Evolutionary conservation across 805 yeast genomes (phyloP), one percentile per base, ranked within the genome.

Genomic region (Lipomyces spencermartinsiae): DNA sequence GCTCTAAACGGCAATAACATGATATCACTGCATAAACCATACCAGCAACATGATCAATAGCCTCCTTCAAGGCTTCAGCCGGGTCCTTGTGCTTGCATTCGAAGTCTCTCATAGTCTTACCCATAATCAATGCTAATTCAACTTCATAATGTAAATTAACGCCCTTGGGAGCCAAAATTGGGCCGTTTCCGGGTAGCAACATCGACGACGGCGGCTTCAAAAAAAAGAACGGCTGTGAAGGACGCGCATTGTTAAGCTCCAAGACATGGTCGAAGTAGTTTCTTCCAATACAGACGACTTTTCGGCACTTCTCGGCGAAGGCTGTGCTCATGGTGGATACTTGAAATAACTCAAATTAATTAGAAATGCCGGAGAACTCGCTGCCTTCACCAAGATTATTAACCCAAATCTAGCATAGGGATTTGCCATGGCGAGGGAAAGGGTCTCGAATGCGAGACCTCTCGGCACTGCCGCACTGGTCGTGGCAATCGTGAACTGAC

Each of bases 201-300:
- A 93, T 83, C 6, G 97, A 84, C 4, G 97, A 89, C 2, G 90
- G 82, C 10, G 99, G 99, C 79, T 95, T 95, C 72, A 93, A 80
- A 78, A 95, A 95, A 83, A 89, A 95, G 74, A 95, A 94, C 2
- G 99, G 99, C 76, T 88, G 91, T 46, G 83, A 81, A 1, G 99
- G 98, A 25, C 85, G 83, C 31, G 86, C 79, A 77, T 93, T 95
- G 82, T 91, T 90, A 66, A 95, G 82, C 78, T 95, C 99, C 70
- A 89, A 86, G 76, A 93, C 91, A 75, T 95, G 99, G 25, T 97
- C 98, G n/a, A 92, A 96, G 77, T 93, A 95, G 80, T 95, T 95
- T 74, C 99, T 89, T 58, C 99, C 99, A 73, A 95, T 94, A 79
- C 99, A 95, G 19, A 95, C 85, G 75, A 94, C 86, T 80, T 95